These are phyloP conservation scores for Tricholomella constricta DNA, from an alignment of 768 basidiomycete genomes.

Conservation along the genomic window DNA sequence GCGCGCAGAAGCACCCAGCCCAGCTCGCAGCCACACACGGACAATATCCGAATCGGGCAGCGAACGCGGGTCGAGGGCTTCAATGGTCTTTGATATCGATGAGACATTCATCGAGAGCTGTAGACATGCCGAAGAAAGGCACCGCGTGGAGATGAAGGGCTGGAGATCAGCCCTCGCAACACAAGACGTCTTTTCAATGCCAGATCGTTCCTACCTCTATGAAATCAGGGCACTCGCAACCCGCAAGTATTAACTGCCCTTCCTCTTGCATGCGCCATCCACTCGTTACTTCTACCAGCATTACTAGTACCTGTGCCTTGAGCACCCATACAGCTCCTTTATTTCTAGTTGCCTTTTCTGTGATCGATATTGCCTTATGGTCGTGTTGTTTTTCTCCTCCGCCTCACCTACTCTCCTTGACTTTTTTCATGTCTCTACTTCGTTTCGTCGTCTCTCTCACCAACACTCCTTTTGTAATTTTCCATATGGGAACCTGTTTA, in stretches of 20 bases:
- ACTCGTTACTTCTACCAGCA: conserved; percentile 13
- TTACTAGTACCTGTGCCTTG: conserved; percentile 11
- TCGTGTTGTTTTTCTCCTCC: conserved; percentile 24
- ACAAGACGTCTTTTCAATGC: conserved; percentile 41
- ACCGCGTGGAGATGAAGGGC: conserved; percentile 81
- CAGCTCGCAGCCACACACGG: conserved; percentile 61
- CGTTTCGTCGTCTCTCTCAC: conserved; percentile 1
- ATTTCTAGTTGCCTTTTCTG: conserved; percentile 21
- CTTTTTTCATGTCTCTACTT: conserved; percentile 16
- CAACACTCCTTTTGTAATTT: conserved; percentile 14
- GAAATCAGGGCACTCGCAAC: conserved; percentile 87
- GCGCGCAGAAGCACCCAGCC: conserved; percentile 52
- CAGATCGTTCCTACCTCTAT: conserved; percentile 68
- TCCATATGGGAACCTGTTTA: conserved; percentile 22
- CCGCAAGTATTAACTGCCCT: conserved; percentile 64
- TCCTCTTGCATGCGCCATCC: conserved; percentile 13
- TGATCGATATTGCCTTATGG: conserved; percentile 27
- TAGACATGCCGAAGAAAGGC: conserved; percentile 77
- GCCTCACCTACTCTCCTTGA: conserved; percentile 16
- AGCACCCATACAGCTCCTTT: conserved; percentile 24
- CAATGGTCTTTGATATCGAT: conserved; percentile 76
- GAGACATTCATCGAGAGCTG: conserved; percentile 74
- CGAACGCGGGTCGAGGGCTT: conserved; percentile 79
- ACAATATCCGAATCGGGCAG: conserved; percentile 77
- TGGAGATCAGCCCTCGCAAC: conserved; percentile 55